These are phyloP conservation scores for Phytophthora capsici DNA, from an alignment of 352 stramenopile species.

Conservation along the genomic window DNA sequence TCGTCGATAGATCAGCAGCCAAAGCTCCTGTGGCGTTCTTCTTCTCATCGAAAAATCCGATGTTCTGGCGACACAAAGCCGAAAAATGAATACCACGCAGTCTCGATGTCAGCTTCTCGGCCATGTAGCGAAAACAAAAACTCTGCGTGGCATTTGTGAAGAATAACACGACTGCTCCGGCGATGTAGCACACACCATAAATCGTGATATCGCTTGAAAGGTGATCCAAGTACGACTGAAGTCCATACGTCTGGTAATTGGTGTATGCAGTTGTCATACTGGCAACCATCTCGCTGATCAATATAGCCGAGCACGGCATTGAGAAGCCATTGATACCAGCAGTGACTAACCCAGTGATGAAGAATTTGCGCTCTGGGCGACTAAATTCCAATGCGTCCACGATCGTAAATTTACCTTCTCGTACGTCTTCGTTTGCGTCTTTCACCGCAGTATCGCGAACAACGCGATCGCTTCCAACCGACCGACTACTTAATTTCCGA, in stretches of 20 bases:
- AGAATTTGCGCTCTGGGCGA: constrained; percentile 43
- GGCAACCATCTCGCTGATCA: constrained; percentile 36
- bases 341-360: constrained; percentile 37
- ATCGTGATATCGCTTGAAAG: constrained; percentile 44
- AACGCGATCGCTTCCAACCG: constrained; percentile 6
- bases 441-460: not conserved
- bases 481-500: constrained; percentile 11
- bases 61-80: not conserved
- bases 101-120: constrained; percentile 55
- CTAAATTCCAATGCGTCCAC: constrained; percentile 27
- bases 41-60: not conserved
- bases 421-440: not conserved
- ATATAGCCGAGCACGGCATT: constrained; percentile 40
- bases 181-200: constrained; percentile 40
- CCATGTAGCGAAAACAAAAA: constrained; percentile 57
- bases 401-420: constrained; percentile 28
- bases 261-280: constrained; percentile 25
- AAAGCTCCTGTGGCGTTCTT: constrained; percentile 54
- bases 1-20: constrained; percentile 54
- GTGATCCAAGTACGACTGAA: constrained; percentile 23
- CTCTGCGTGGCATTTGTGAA: constrained; percentile 29
- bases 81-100: constrained; percentile 57
- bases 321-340: constrained; percentile 42
- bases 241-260: constrained; percentile 17
- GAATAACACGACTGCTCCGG: constrained; percentile 37